Evolutionary conservation across 805 yeast genomes (phyloP).

Genomic region (Vanderwaltozyma polyspora): DNA sequence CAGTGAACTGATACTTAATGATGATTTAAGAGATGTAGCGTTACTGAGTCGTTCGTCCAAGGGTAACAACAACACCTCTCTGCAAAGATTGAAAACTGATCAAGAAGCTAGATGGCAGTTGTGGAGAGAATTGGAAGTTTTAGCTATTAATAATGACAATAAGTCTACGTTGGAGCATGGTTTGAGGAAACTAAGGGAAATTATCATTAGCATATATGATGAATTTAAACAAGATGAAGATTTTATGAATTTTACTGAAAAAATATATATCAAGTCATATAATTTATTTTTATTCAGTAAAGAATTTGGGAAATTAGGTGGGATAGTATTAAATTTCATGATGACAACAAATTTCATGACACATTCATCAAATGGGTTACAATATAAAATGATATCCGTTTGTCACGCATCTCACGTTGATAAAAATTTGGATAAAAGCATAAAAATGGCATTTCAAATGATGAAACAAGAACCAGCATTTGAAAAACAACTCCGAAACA

Average conservation of each 20-base stretch:
- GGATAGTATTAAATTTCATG: constrained; percentile 10
- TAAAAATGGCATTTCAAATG: constrained; percentile 1
- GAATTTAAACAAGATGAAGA: constrained; percentile 4
- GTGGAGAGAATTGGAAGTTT: constrained; percentile 28
- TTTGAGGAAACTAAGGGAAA: constrained; percentile 18
- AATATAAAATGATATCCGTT: constrained; percentile 5
- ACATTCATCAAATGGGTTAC: too few species aligned
- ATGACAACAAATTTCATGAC: background rate
- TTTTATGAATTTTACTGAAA: constrained; percentile 8
- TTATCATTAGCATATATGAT: constrained; percentile 13
- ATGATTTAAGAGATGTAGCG: constrained; percentile 33
- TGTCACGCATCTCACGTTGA: constrained; percentile 15
- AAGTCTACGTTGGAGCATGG: constrained; percentile 25
- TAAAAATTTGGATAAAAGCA: constrained; percentile 8
- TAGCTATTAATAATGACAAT: constrained; percentile 8
- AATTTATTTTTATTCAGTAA: constrained; percentile 6
- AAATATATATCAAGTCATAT: constrained; percentile 13
- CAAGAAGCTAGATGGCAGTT: constrained; percentile 31
- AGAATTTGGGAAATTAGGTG: constrained; percentile 8
- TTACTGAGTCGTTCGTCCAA: constrained; percentile 57
- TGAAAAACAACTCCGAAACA: too few species aligned
- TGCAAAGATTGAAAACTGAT: constrained; percentile 31
- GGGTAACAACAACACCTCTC: constrained; percentile 25
- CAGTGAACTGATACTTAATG: constrained; percentile 12
- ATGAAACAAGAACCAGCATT: too few species aligned